phyloP scores from a whole-genome alignment of 2,329 filamentous ascomycete genomes.

The Huntiella omanensis region DNA sequence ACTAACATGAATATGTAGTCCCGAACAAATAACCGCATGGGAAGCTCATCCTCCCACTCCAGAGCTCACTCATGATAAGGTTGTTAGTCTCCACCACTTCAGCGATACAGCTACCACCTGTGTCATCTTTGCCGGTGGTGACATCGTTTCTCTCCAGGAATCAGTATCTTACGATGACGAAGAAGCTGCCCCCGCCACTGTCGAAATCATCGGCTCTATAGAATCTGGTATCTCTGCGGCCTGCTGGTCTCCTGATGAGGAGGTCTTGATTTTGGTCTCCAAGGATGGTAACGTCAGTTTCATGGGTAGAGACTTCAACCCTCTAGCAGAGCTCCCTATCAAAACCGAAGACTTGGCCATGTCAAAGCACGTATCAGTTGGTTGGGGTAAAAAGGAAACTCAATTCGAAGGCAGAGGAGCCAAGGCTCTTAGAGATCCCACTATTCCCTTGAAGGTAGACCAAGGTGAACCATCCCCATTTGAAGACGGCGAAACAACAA shows the following conservation, averaged over 20 bases:
- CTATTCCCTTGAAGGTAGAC: conserved; percentile 82
- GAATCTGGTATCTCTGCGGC: conserved; percentile 81
- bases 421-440: conserved; percentile 73
- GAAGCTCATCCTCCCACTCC: conserved; percentile 67
- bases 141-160: conserved; percentile 74
- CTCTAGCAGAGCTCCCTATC: conserved; percentile 56
- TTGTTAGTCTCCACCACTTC: conserved; percentile 71
- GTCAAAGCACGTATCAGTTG: conserved; percentile 90
- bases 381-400: conserved; percentile 96
- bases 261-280: conserved; percentile 69
- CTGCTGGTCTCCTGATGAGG: conserved; percentile 88
- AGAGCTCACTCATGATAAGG: conserved; percentile 52
- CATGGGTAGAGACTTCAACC: conserved; percentile 85
- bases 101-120: conserved; percentile 60
- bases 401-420: conserved; percentile 90
- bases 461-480: conserved; percentile 54
- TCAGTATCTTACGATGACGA: conserved; percentile 18
- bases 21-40: conserved; percentile 54
- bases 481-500: conserved; percentile 53
- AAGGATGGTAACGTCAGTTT: conserved; percentile 63
- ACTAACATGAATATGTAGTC: not conserved
- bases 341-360: conserved; percentile 58
- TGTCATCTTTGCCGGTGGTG: conserved; percentile 72
- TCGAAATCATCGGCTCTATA: conserved; percentile 90
- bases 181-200: conserved; percentile 28